Conservation (phyloP, 2,329 filamentous ascomycete species). For the Herpotrichia juniperi region DNA sequence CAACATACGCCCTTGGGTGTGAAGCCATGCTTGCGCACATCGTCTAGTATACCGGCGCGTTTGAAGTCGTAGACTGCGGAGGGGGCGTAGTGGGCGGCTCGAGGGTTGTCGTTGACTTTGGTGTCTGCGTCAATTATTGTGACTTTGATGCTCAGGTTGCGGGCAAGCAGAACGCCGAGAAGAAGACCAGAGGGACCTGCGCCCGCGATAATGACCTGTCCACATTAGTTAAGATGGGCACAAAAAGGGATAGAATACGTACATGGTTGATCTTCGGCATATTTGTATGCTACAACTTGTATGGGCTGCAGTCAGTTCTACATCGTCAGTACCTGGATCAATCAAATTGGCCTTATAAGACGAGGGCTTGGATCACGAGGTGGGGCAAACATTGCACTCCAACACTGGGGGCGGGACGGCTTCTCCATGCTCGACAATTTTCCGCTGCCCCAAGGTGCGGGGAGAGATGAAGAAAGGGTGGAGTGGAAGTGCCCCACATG, state of each 20-base stretch:
- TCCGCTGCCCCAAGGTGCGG: conserved; percentile 2
- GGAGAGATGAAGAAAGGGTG: not conserved
- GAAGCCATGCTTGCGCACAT: conserved; percentile 52
- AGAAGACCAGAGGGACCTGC: conserved; percentile 43
- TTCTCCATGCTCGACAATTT: conserved; percentile 3
- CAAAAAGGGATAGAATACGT: conserved; percentile 6
- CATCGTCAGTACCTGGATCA: conserved; percentile 8
- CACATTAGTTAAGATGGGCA: conserved; percentile 11
- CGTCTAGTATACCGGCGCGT: conserved; percentile 65
- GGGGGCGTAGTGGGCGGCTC: conserved; percentile 67
- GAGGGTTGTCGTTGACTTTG: conserved; percentile 64
- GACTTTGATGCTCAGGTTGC: conserved; percentile 56
- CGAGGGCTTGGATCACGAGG: conserved; percentile 1
- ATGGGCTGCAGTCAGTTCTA: conserved; percentile 1
- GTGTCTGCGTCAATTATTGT: conserved; percentile 62
- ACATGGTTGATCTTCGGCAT: conserved; percentile 42
- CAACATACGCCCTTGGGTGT: conserved; percentile 52
- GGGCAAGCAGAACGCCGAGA: conserved; percentile 56
- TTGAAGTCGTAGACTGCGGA: conserved; percentile 64
- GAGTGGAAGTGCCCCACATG: conserved; percentile 7
- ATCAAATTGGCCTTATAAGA: conserved; percentile 8
- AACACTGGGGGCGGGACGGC: not conserved
- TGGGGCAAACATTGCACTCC: not conserved
- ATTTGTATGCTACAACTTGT: not conserved
- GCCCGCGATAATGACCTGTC: conserved; percentile 37